A percentile compares a stretch with the other conserved stretches of the same genome.
phyloP scores from a whole-genome alignment of 768 basidiomycete genomes.

The Rhizopogon vulgaris region DNA sequence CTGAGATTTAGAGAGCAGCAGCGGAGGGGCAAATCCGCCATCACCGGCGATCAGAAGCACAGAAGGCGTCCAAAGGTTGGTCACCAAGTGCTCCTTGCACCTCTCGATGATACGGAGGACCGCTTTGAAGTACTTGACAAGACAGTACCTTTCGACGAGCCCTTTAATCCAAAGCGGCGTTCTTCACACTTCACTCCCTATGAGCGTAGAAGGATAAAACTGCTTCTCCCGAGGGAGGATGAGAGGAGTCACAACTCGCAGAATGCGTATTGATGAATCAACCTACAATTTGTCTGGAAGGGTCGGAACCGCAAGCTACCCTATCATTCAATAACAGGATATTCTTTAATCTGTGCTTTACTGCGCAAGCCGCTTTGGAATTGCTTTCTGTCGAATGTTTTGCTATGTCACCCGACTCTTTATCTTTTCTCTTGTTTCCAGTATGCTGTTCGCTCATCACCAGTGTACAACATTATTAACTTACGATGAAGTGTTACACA shows the following conservation, averaged over 20 bases:
- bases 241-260: background rate
- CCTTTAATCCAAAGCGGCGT: background rate
- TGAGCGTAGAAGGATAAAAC: background rate
- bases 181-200: background rate
- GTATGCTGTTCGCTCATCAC: background rate
- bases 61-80: background rate
- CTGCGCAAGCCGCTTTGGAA: background rate
- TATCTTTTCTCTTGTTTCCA: background rate
- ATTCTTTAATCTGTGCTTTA: background rate
- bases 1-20: background rate
- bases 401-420: background rate
- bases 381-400: background rate
- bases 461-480: background rate
- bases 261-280: background rate
- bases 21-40: background rate
- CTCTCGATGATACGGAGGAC: background rate
- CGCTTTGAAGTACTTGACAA: background rate
- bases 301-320: background rate
- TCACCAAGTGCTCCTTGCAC: constrained; percentile 15
- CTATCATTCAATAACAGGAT: background rate
- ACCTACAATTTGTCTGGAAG: background rate
- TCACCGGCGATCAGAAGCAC: background rate
- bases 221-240: background rate
- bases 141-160: background rate
- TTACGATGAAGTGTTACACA: background rate